A percentile compares a stretch with the other conserved stretches of the same genome.
Evolutionary conservation across 176 grass and related monocot species (phyloP).

Genomic region (maize (Zea mays)): DNA sequence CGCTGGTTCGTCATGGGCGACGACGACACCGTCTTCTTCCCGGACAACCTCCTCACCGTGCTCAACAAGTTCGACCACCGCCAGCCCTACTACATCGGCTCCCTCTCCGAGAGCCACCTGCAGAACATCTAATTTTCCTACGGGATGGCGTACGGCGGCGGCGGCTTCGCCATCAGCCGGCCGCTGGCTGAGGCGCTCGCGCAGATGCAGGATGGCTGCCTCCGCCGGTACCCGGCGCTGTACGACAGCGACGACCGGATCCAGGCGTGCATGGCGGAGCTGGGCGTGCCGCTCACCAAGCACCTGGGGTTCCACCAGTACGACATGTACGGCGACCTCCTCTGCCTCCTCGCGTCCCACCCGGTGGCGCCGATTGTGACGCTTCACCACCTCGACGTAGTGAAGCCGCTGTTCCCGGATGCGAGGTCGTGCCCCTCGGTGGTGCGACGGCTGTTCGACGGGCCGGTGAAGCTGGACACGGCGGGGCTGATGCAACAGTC

Average conservation of each 20-base stretch:
- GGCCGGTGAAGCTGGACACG: constrained; percentile 73
- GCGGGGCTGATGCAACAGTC: constrained; percentile 90
- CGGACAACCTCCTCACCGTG: constrained; percentile 76
- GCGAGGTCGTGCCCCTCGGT: constrained; percentile 45
- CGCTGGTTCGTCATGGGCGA: constrained; percentile 99
- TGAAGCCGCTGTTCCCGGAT: constrained; percentile 71
- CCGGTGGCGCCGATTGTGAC: constrained; percentile 81
- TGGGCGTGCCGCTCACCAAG: constrained; percentile 82
- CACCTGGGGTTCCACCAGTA: constrained; percentile 96
- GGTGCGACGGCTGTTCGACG: constrained; percentile 66
- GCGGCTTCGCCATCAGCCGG: too few relatives aligned
- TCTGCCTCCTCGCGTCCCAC: constrained; percentile 77
- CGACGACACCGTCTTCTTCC: constrained; percentile 93
- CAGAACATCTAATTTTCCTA: too few relatives aligned
- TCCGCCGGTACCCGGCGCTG: constrained; percentile 75
- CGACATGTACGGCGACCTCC: constrained; percentile 87
- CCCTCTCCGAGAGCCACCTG: too few relatives aligned
- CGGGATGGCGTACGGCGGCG: too few relatives aligned
- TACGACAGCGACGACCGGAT: constrained; percentile 97
- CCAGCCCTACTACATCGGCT: constrained; percentile 95
- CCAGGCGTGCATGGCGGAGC: constrained; percentile 98
- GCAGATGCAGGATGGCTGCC: constrained; percentile 79
- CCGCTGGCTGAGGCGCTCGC: too few relatives aligned
- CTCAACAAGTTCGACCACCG: constrained; percentile 82
- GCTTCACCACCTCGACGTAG: constrained; percentile 93